Evolutionary conservation across 2,329 filamentous ascomycete species (phyloP).

Genomic region (Phaeosphaeriaceae sp.): DNA sequence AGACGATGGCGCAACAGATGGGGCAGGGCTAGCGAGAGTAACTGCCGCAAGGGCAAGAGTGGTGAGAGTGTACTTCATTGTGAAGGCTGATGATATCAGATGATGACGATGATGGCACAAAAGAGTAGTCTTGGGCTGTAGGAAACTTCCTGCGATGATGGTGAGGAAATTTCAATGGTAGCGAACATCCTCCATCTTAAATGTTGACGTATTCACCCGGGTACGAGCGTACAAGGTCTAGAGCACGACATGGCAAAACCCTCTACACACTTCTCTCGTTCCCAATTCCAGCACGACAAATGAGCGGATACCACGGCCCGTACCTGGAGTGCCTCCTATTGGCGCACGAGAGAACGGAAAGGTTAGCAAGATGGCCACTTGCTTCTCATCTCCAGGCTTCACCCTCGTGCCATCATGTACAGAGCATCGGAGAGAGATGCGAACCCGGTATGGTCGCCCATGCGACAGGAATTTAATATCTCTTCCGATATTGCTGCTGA

Average conservation of each 20-base stretch:
- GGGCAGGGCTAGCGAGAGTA: slow-evolving; percentile 28
- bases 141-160: slow-evolving; percentile 3
- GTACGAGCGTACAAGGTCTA: slow-evolving; percentile 33
- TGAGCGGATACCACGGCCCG: slow-evolving; percentile 28
- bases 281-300: slow-evolving; percentile 6
- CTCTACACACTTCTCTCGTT: slow-evolving; percentile 17
- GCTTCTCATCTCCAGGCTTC: slow-evolving; percentile 20
- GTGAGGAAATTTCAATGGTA: slow-evolving; percentile 14
- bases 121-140: not conserved
- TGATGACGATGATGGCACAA: not conserved
- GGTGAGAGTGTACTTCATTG: slow-evolving; percentile 35
- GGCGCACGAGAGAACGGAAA: slow-evolving; percentile 8
- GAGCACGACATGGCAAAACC: slow-evolving; percentile 16
- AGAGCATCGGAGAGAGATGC: slow-evolving; percentile 17
- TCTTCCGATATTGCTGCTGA: slow-evolving; percentile 32
- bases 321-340: slow-evolving; percentile 18
- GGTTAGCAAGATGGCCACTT: slow-evolving; percentile 26
- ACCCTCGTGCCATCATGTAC: slow-evolving; percentile 12
- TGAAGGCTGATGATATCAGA: slow-evolving; percentile 1
- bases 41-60: slow-evolving; percentile 31
- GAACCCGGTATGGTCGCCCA: slow-evolving; percentile 26
- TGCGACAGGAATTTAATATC: slow-evolving; percentile 20
- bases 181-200: slow-evolving; percentile 32
- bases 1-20: slow-evolving; percentile 26
- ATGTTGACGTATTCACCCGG: slow-evolving; percentile 30